Percentiles rank a stretch among this genome's conserved stretches.
phyloP scores from a whole-genome alignment of 2,329 filamentous ascomycete species.

The Aspergillus oerlinghausenensis region DNA sequence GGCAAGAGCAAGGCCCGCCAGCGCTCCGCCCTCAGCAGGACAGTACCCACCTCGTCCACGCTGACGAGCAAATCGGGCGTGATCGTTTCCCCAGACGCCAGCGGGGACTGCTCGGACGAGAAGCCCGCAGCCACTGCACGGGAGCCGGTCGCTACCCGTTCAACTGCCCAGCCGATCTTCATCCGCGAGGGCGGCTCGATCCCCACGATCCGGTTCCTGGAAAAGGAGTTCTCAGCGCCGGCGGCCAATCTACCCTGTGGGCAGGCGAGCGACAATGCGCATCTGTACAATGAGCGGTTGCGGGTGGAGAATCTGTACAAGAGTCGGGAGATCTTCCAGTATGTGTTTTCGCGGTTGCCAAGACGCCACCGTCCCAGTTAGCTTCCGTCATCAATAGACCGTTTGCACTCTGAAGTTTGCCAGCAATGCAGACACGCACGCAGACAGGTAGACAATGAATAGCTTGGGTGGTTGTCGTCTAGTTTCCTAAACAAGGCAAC shows the following conservation, averaged over 20 bases:
- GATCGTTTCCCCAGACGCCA: neutral
- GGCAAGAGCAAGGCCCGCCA: conserved; percentile 25
- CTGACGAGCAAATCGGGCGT: conserved; percentile 26
- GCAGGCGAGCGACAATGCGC: conserved; percentile 87
- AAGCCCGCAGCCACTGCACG: neutral
- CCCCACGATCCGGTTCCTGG: conserved; percentile 85
- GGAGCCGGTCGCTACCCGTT: neutral
- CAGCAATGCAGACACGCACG: too few species aligned
- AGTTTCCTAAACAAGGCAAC: too few species aligned
- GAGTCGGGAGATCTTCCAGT: conserved; percentile 83
- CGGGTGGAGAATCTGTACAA: conserved; percentile 83
- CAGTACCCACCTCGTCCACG: conserved; percentile 38
- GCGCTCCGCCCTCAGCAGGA: conserved; percentile 20
- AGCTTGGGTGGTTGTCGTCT: too few species aligned
- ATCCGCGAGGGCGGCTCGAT: conserved; percentile 96
- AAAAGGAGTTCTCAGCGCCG: conserved; percentile 87
- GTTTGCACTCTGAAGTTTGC: too few species aligned
- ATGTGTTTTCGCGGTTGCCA: conserved; percentile 69
- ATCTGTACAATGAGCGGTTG: conserved; percentile 93
- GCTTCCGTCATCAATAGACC: too few species aligned
- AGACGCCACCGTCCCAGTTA: too few species aligned
- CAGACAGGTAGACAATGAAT: too few species aligned
- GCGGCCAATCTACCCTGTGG: conserved; percentile 92
- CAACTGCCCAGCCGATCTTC: conserved; percentile 61
- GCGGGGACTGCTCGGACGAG: conserved; percentile 1